These are phyloP conservation scores for Botrytis pseudocinerea DNA, from an alignment of 2,329 filamentous ascomycete species.

Conservation along the genomic window DNA sequence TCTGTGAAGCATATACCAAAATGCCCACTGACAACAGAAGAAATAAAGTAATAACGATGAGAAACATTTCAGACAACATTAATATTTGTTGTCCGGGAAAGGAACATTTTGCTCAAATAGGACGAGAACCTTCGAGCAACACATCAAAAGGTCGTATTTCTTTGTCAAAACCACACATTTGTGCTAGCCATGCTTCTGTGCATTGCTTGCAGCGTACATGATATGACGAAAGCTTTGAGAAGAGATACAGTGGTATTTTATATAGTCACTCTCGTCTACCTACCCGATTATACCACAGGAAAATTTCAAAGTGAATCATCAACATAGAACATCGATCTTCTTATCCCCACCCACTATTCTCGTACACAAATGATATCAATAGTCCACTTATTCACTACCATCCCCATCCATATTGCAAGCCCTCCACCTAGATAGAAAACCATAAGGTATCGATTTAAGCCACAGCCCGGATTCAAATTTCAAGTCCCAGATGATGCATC, in stretches of 20 bases:
- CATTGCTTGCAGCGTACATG: rapidly evolving
- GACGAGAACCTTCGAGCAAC: neutral
- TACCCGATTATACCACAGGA: rapidly evolving
- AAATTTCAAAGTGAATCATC: neutral
- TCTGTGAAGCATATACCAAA: neutral
- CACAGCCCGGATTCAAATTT: rapidly evolving
- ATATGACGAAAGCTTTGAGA: neutral
- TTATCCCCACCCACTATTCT: neutral
- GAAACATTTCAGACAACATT: rapidly evolving
- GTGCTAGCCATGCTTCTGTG: rapidly evolving
- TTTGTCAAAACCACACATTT: neutral
- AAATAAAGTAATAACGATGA: too few relatives aligned
- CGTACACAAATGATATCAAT: rapidly evolving
- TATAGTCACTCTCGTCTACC: neutral
- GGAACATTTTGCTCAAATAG: rapidly evolving
- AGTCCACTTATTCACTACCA: neutral
- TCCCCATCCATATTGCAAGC: rapidly evolving
- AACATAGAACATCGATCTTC: rapidly evolving
- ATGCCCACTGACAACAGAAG: rapidly evolving
- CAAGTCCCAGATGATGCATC: neutral
- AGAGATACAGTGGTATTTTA: neutral
- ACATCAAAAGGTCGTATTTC: rapidly evolving
- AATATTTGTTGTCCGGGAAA: rapidly evolving
- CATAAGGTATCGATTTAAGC: neutral
- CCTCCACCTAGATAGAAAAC: rapidly evolving